Evolutionary conservation across 1,284 basidiomycete species (phyloP).

Genomic region (Cutaneotrichosporon sp.): DNA sequence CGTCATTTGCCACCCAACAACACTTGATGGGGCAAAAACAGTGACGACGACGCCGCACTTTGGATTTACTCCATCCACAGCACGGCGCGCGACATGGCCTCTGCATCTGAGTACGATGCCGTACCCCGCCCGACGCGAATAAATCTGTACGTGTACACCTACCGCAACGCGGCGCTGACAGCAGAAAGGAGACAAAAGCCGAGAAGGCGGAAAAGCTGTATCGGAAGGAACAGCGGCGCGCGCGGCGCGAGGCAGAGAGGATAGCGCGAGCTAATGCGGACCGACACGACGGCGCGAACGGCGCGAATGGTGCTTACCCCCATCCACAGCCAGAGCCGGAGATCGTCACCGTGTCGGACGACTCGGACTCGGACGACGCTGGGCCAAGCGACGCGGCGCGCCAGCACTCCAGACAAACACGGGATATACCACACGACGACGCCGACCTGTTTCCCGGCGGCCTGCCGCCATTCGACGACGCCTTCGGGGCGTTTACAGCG

Average conservation of each 20-base stretch:
- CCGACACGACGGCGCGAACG: neutral
- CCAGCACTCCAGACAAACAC: constrained; percentile 17
- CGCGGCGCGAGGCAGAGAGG: constrained; percentile 14
- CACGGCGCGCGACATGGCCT: neutral
- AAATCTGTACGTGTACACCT: neutral
- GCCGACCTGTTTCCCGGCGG: too few species aligned
- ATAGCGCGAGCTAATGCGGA: constrained; percentile 34
- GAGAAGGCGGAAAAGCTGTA: constrained; percentile 31
- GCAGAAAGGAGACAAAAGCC: constrained; percentile 32
- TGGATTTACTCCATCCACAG: too few species aligned
- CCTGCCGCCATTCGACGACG: neutral
- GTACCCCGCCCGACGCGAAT: neutral
- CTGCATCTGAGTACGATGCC: neutral
- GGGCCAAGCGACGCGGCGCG: constrained; percentile 1
- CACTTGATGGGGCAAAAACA: too few species aligned
- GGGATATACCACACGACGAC: neutral
- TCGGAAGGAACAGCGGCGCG: constrained; percentile 25
- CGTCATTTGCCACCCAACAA: too few species aligned
- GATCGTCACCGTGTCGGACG: neutral
- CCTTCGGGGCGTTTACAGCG: neutral
- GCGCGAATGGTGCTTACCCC: neutral
- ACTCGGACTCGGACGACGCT: neutral
- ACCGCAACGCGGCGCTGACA: neutral
- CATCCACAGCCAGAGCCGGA: too few species aligned
- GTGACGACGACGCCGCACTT: too few species aligned